Conservation (phyloP, 805 yeast species). For the Nakazawaea ernobii region DNA sequence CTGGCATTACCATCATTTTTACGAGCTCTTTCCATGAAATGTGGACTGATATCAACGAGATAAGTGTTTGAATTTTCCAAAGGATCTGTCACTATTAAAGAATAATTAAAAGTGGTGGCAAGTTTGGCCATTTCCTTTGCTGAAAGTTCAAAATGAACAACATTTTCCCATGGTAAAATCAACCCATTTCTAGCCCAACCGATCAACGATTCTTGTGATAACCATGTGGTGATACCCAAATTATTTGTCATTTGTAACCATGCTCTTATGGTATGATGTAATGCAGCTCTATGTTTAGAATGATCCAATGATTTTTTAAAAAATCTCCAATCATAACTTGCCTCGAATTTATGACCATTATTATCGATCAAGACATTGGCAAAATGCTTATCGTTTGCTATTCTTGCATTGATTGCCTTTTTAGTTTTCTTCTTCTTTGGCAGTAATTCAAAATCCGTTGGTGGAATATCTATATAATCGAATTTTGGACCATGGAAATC, state of each 20-base stretch:
- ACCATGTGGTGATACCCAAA: slow-evolving; percentile 38
- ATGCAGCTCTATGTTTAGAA: slow-evolving; percentile 34
- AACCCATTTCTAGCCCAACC: slow-evolving; percentile 49
- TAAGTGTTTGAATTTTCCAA: slow-evolving; percentile 39
- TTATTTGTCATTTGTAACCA: slow-evolving; percentile 40
- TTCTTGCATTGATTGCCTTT: slow-evolving; percentile 26
- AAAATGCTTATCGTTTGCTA: slow-evolving; percentile 25
- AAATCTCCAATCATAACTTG: slow-evolving; percentile 63
- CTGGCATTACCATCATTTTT: slow-evolving; percentile 42
- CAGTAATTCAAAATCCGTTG: slow-evolving; percentile 21
- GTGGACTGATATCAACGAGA: slow-evolving; percentile 42
- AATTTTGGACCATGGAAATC: slow-evolving; percentile 19
- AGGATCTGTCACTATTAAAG: slow-evolving; percentile 39
- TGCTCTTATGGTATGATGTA: slow-evolving; percentile 39
- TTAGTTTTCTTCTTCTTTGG: slow-evolving; percentile 22
- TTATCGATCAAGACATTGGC: slow-evolving; percentile 24
- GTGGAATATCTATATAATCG: slow-evolving; percentile 15
- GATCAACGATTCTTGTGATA: slow-evolving; percentile 41
- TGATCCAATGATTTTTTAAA: slow-evolving; percentile 39
- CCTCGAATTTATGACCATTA: slow-evolving; percentile 25
- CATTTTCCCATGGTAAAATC: slow-evolving; percentile 48
- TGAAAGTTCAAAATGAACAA: slow-evolving; percentile 46
- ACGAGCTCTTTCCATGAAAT: slow-evolving; percentile 41
- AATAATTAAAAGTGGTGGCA: slow-evolving; percentile 40
- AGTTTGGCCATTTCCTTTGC: slow-evolving; percentile 39